Conservation (phyloP, 768 basidiomycete species). For the Mycena pura region DNA sequence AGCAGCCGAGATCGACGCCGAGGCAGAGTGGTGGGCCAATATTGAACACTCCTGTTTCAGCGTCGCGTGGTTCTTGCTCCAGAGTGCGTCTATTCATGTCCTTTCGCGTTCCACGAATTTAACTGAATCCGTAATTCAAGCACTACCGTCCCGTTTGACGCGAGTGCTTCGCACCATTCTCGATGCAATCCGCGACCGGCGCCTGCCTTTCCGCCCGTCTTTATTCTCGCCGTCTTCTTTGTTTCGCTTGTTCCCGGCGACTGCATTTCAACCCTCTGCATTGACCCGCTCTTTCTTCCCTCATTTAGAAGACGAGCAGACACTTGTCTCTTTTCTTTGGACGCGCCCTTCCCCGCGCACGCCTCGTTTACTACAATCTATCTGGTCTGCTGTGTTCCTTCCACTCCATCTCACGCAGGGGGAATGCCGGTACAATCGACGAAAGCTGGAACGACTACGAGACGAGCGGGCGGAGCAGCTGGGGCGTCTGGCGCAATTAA, state of each 20-base stretch:
- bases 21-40: conserved; percentile 87
- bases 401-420: conserved; percentile 70
- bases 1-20: conserved; percentile 73
- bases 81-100: conserved; percentile 71
- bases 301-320: conserved; percentile 51
- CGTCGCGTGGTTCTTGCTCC: conserved; percentile 72
- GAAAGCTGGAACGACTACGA: conserved; percentile 65
- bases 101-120: background rate
- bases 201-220: conserved; percentile 54
- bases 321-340: conserved; percentile 25
- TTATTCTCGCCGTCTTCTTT: conserved; percentile 56
- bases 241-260: conserved; percentile 53
- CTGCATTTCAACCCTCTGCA: conserved; percentile 53
- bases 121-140: conserved; percentile 37
- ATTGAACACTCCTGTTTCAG: conserved; percentile 64
- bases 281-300: conserved; percentile 71
- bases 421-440: conserved; percentile 69
- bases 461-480: conserved; percentile 73
- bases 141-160: conserved; percentile 51
- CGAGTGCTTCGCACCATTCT: conserved; percentile 48
- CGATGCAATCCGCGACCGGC: conserved; percentile 47
- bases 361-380: conserved; percentile 29
- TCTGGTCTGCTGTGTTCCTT: conserved; percentile 34
- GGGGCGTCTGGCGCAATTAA: conserved; percentile 64
- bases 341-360: conserved; percentile 10